A percentile compares a stretch with the other conserved stretches of the same genome.
phyloP scores from a whole-genome alignment of 2,329 filamentous ascomycete genomes.

The Mycogone perniciosa region DNA sequence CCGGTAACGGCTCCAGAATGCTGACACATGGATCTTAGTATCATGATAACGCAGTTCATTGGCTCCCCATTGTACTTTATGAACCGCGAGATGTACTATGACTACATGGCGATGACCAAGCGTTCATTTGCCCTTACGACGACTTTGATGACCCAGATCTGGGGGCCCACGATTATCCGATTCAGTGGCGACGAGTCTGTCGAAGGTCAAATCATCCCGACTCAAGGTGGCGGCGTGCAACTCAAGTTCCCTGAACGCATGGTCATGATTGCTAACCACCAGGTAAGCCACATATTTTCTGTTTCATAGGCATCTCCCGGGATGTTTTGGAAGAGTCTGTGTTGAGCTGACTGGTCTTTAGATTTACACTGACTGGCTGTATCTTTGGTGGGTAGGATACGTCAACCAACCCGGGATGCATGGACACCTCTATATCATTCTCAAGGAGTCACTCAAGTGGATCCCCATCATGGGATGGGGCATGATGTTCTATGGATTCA shows the following conservation, averaged over 20 bases:
- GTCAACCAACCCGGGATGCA: constrained; percentile 69
- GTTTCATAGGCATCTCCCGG: background rate
- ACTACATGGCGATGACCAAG: constrained; percentile 84
- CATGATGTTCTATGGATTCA: constrained; percentile 83
- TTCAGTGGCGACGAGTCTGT: constrained; percentile 81
- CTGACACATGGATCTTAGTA: constrained; percentile 34
- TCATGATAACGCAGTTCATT: constrained; percentile 66
- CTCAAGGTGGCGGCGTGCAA: constrained; percentile 64
- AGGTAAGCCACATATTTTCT: constrained; percentile 38
- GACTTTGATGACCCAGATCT: constrained; percentile 77
- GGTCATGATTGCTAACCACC: constrained; percentile 82
- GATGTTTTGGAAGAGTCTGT: background rate
- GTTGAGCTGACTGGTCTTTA: constrained; percentile 18
- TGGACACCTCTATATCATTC: constrained; percentile 81
- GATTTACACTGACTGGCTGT: constrained; percentile 88
- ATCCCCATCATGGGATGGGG: constrained; percentile 74
- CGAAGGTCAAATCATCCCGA: constrained; percentile 64
- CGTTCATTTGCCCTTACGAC: constrained; percentile 73
- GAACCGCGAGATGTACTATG: constrained; percentile 72
- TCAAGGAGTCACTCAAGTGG: constrained; percentile 79
- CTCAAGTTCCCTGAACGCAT: constrained; percentile 77
- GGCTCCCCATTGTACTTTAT: constrained; percentile 70
- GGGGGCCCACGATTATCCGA: constrained; percentile 75
- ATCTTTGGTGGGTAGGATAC: constrained; percentile 92
- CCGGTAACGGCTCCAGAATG: background rate